Conservation (phyloP, 2,329 filamentous ascomycete species). For the Metarhizium guizhouense region DNA sequence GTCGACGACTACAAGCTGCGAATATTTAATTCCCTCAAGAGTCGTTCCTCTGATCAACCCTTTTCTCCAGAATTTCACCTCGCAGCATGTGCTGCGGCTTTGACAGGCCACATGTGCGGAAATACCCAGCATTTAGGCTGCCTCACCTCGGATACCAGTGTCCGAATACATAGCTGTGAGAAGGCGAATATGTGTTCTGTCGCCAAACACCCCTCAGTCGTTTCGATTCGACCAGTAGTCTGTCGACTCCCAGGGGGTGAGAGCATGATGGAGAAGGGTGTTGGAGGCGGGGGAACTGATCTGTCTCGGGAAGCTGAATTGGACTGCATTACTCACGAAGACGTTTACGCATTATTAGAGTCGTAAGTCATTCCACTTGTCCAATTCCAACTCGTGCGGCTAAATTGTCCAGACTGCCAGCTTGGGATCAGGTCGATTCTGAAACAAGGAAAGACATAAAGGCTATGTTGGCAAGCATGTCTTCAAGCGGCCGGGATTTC, state of each 20-base stretch:
- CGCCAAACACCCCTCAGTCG: conserved; percentile 40
- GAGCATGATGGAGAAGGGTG: conserved; percentile 63
- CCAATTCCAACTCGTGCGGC: not conserved
- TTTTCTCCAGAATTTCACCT: conserved; percentile 33
- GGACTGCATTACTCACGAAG: conserved; percentile 44
- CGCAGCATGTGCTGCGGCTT: conserved; percentile 51
- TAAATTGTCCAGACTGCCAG: conserved; percentile 12
- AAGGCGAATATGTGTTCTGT: conserved; percentile 54
- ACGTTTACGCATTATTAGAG: conserved; percentile 39
- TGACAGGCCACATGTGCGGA: conserved; percentile 67
- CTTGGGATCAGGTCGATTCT: conserved; percentile 5
- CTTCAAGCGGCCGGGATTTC: conserved; percentile 15
- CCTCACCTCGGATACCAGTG: conserved; percentile 53
- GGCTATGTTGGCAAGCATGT: conserved; percentile 8
- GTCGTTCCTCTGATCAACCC: conserved; percentile 29
- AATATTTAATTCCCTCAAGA: conserved; percentile 58
- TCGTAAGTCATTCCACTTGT: conserved; percentile 15
- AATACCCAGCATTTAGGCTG: conserved; percentile 64
- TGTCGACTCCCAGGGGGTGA: conserved; percentile 49
- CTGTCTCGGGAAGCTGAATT: conserved; percentile 60
- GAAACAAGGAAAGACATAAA: conserved; percentile 7
- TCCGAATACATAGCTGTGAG: conserved; percentile 80
- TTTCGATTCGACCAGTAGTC: conserved; percentile 74
- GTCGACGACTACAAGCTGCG: conserved; percentile 72
- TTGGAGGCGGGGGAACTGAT: conserved; percentile 73